Conservation (phyloP, 2,329 filamentous ascomycete genomes). For the Acrodontium crateriforme region DNA sequence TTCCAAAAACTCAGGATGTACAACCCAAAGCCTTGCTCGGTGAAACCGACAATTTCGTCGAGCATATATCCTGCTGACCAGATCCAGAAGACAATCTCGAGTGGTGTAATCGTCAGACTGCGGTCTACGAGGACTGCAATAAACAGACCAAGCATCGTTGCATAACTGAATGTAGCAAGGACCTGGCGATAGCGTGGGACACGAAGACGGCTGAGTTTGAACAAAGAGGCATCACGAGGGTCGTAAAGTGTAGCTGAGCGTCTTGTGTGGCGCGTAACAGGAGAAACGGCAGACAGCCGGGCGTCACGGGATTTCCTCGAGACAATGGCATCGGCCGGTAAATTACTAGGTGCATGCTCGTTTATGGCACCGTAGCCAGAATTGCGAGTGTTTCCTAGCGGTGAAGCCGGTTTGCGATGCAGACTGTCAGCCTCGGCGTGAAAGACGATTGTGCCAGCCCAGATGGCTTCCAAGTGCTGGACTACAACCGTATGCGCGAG, state of each 20-base stretch:
- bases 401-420: conserved; percentile 54
- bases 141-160: conserved; percentile 72
- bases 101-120: conserved; percentile 63
- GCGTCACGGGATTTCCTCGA: conserved; percentile 16
- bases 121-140: conserved; percentile 65
- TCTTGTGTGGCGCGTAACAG: conserved; percentile 34
- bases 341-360: conserved; percentile 12
- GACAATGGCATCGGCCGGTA: conserved; percentile 18
- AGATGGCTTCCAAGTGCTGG: conserved; percentile 91
- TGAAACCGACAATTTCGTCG: conserved; percentile 90
- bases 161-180: conserved; percentile 75
- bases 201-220: conserved; percentile 80
- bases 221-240: conserved; percentile 73
- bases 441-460: conserved; percentile 91
- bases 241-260: conserved; percentile 80
- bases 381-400: too few species aligned
- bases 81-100: conserved; percentile 91
- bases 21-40: conserved; percentile 87
- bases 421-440: conserved; percentile 77
- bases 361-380: conserved; percentile 29
- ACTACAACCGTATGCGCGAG: conserved; percentile 83
- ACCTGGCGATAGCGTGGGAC: conserved; percentile 87
- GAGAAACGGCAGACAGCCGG: conserved; percentile 12
- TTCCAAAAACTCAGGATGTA: conserved; percentile 99
- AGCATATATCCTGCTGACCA: conserved; percentile 97